Conservation (phyloP, 202 grass and related monocot genomes). For the Miscanthus sacchariflorus region DNA sequence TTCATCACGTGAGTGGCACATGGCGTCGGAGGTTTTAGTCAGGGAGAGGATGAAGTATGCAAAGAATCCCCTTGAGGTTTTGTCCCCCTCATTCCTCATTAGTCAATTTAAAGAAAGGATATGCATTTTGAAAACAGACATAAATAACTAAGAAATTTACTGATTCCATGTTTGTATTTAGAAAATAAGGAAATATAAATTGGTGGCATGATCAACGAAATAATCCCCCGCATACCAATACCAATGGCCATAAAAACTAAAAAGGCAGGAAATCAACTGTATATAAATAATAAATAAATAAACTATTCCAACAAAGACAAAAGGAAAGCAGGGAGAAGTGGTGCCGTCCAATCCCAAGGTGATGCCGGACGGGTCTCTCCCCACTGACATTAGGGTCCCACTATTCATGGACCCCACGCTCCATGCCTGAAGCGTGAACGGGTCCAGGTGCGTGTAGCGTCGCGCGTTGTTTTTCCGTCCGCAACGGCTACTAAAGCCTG, state of each 20-base stretch:
- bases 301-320: no score
- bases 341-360: slow-evolving; percentile 2
- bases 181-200: not conserved
- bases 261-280: not conserved
- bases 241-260: not conserved
- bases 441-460: not conserved
- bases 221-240: no score
- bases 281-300: not conserved
- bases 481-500: slow-evolving; percentile 64
- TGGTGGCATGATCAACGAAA: not conserved
- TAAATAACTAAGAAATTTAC: not conserved
- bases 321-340: slow-evolving; percentile 8
- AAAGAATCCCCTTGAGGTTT: no score
- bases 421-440: not conserved
- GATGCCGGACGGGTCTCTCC: not conserved
- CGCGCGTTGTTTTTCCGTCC: not conserved
- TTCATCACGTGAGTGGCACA: no score
- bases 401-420: accelerated
- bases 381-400: not conserved
- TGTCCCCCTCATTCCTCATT: no score
- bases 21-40: no score
- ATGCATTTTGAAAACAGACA: not conserved
- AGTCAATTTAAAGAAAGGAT: no score
- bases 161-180: not conserved
- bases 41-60: no score